Evolutionary conservation across 2,329 filamentous ascomycete species (phyloP).

Genomic region (Mycogone perniciosa): DNA sequence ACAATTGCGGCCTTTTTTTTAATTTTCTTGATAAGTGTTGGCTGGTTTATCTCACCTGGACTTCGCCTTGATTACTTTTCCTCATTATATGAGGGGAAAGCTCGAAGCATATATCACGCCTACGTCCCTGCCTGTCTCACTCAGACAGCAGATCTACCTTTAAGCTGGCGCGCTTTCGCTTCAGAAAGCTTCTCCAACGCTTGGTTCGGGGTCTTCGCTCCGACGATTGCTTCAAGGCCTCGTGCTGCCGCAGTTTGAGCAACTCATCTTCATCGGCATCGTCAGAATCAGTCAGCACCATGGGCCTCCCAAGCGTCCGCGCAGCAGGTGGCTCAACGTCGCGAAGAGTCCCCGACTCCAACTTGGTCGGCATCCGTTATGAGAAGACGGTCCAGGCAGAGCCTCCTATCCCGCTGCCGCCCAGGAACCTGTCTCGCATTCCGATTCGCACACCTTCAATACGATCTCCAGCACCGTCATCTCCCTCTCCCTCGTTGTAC

Average conservation of each 20-base stretch:
- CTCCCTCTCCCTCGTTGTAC: conserved; percentile 13
- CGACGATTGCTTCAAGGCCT: background rate
- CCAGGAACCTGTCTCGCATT: conserved; percentile 34
- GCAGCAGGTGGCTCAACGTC: conserved; percentile 34
- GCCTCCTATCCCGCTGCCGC: conserved; percentile 49
- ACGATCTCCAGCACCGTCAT: conserved; percentile 15
- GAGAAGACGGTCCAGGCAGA: conserved; percentile 54
- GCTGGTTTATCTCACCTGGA: background rate
- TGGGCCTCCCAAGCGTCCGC: conserved; percentile 35
- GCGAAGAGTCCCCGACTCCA: conserved; percentile 32
- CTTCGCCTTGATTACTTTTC: no score
- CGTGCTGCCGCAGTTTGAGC: background rate
- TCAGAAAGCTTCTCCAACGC: conserved; percentile 2
- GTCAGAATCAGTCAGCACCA: background rate
- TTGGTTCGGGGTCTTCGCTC: conserved; percentile 4
- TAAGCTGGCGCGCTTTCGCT: conserved; percentile 6
- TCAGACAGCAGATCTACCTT: background rate
- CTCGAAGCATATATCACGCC: background rate
- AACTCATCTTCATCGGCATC: background rate
- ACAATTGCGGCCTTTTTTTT: background rate
- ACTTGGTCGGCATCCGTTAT: conserved; percentile 51
- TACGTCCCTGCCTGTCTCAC: no score
- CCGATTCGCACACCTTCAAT: conserved; percentile 17
- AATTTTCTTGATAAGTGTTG: background rate
- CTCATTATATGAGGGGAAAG: background rate